phyloP scores from a whole-genome alignment of 2,329 filamentous ascomycete genomes.

The Ophiostoma pallidulum region DNA sequence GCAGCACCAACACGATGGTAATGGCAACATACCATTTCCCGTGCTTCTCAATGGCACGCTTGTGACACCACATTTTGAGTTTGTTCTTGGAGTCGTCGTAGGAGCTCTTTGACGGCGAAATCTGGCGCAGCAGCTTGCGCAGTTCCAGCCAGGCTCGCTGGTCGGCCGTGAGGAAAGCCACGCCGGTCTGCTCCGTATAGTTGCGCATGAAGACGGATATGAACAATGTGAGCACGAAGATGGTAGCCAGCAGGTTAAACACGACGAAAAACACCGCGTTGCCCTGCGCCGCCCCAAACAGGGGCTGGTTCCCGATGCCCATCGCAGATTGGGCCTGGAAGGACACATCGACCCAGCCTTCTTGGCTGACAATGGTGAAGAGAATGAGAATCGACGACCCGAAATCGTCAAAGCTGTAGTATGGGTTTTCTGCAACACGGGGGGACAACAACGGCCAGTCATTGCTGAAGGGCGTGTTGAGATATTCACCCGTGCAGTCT shows the following conservation, averaged over 20 bases:
- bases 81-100: conserved; percentile 65
- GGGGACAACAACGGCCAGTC: conserved; percentile 77
- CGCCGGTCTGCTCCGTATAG: conserved; percentile 96
- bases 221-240: conserved; percentile 94
- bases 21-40: conserved; percentile 83
- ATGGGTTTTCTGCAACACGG: conserved; percentile 69
- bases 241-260: conserved; percentile 92
- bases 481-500: conserved; percentile 79
- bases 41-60: conserved; percentile 84
- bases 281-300: conserved; percentile 58
- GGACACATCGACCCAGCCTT: conserved; percentile 95
- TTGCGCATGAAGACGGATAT: conserved; percentile 99
- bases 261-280: conserved; percentile 92
- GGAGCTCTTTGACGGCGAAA: conserved; percentile 88
- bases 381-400: conserved; percentile 89
- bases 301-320: conserved; percentile 63
- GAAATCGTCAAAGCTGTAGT: conserved; percentile 90
- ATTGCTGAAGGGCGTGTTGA: conserved; percentile 60
- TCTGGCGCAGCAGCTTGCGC: conserved; percentile 81
- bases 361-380: conserved; percentile 97
- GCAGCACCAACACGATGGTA: conserved; percentile 69
- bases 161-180: conserved; percentile 89
- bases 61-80: conserved; percentile 93
- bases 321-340: conserved; percentile 75
- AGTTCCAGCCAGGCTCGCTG: conserved; percentile 96